Base-by-base conservation (phyloP, 2,329 filamentous ascomycete genomes). In the Aspergillus melleus region DNA sequence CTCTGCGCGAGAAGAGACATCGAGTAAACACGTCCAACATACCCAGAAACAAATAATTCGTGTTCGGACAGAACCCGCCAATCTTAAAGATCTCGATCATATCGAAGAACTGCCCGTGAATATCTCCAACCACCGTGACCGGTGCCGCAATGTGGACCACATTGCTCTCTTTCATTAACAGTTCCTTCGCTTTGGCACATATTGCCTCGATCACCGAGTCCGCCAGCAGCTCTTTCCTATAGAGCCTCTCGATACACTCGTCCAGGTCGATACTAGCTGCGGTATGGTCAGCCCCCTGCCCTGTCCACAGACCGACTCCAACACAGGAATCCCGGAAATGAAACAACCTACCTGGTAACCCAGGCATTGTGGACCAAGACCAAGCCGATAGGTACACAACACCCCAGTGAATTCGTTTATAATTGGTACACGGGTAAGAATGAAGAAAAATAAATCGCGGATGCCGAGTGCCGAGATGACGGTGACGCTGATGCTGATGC, bases 131-230 rank as follows among this genome's bases (percentile, higher is more conserved):
- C 10, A 99, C 95, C 16, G 95, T 99, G 60, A 99, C 92, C 2
- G 95, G 95, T 32, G 95, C 93, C 69, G 88, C 88, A 64, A 99
- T 96, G 77, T 99, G 95, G 61, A 99, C 95, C 64, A 99, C 95
- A 79, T 99, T 99, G 85, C 94, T 98, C 86, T 99, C 95, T 75
- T 96, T 94, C 95, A 99, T 99, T 68, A 99, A 85, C 69, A 99
- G 84, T 82, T 99, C 95, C 76, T 99, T 99, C 22, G 96, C 95
- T 78, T 99, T 99, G 77, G 95, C 93, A 81, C 95, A 99, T 87
- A 99, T 94, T 72, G 95, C 95, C 81, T 99, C 95, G 78, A 99
- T 94, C 67, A 99, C 93, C 47, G 94, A 96, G 79, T 99, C 95
- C 71, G 95, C 93, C 60, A 99, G 87, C 61, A 99, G 86, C 77